Conservation (phyloP, 106 monocot genomes). For the Hemerocallis citrina region DNA sequence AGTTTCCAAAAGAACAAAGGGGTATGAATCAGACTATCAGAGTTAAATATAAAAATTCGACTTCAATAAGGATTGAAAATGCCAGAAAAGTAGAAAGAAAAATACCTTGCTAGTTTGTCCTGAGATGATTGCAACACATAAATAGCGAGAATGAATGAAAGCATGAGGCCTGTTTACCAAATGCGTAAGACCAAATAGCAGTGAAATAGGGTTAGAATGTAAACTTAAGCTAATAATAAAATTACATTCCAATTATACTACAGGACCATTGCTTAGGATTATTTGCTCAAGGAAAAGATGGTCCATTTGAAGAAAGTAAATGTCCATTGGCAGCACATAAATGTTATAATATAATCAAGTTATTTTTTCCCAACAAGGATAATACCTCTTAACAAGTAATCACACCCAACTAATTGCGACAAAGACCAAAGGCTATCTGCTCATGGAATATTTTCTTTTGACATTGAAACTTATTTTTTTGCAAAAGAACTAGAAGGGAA, state of each 20-base stretch:
- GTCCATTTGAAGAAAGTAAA: neutral
- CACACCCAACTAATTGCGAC: neutral
- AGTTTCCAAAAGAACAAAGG: too few relatives aligned
- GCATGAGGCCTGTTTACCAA: slow-evolving; percentile 52
- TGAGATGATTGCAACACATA: slow-evolving; percentile 94
- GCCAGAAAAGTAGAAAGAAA: neutral
- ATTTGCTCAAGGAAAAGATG: neutral
- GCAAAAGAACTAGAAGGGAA: too few relatives aligned
- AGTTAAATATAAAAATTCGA: too few relatives aligned
- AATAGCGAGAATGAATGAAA: slow-evolving; percentile 88
- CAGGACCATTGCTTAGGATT: neutral
- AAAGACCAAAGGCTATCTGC: neutral
- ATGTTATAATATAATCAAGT: too few relatives aligned
- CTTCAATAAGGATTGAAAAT: neutral
- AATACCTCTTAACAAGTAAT: neutral
- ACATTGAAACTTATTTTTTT: neutral
- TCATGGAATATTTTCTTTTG: neutral
- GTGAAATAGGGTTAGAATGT: neutral
- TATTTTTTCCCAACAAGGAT: too few relatives aligned
- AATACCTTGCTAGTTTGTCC: slow-evolving; percentile 82
- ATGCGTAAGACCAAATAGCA: neutral
- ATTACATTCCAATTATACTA: too few relatives aligned
- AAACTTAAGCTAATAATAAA: neutral
- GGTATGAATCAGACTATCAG: too few relatives aligned
- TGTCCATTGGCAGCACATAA: too few relatives aligned